Evolutionary conservation across 2,329 filamentous ascomycete species (phyloP), one percentile per base, ranked within the genome.

Genomic region (Ceratocystis diversiconidia): DNA sequence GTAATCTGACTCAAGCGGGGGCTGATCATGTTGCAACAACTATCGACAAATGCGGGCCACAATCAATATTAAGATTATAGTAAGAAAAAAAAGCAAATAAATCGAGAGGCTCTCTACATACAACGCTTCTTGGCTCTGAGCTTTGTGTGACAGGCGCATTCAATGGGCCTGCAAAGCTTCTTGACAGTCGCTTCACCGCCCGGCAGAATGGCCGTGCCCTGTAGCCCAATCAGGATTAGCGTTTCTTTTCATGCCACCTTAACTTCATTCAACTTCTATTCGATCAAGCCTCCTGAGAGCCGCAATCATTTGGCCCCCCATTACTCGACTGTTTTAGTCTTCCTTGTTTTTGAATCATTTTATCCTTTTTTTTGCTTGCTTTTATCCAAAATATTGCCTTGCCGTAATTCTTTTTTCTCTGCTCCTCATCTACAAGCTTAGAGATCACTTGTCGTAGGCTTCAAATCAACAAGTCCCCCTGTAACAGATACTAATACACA

Each of bases 231-330:
- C 73, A 15, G 2, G 71, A 62, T 68, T 77, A 77, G 75, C 72
- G 72, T 65, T 62, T 59, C 61, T 67, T 63, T 75, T 74, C 75
- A 77, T 77, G 76, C 75, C 76, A 77, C 75, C 75, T 76, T 72
- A 75, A 70, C 69, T 70, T 71, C 69, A 72, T 70, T 71, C 70
- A 72, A 70, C 71, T 69, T 70, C 36, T 69, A 32, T 10, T 60
- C 6, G 5, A 62, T 70, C 69, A 67, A 69, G 69, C 73, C 72
- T 74, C 75, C 76, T 77, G 73, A 75, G 72, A 69, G 64, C 67
- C 66, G 41, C 52, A 59, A 59, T 32, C 28, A 32, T 52, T 17
- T 60, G n/a, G 52, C 63, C 17, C 30, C 43, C 32, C 7, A 41
- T 12, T 25, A 64, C 15, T 22, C 63, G n/a, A 30, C 63, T 48